Percentiles rank a stretch among this genome's conserved stretches.
phyloP scores from a whole-genome alignment of 2,329 filamentous ascomycete species.

The Diaporthe citrichinensis region DNA sequence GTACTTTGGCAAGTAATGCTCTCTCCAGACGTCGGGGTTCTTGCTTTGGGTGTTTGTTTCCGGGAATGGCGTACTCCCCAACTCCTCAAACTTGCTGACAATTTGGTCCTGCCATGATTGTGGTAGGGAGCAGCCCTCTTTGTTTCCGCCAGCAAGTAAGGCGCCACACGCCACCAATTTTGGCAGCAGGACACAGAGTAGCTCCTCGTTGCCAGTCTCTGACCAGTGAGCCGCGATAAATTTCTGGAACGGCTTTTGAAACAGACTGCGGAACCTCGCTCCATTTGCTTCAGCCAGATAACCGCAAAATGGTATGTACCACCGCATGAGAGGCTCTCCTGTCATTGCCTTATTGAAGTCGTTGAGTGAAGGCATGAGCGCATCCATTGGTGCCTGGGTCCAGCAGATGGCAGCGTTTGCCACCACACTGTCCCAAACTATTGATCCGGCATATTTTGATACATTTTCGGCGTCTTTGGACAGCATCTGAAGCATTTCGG shows the following conservation, averaged over 20 bases:
- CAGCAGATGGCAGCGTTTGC: slow-evolving; percentile 76
- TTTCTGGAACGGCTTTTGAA: slow-evolving; percentile 86
- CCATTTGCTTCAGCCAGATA: slow-evolving; percentile 81
- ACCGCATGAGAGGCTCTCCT: slow-evolving; percentile 74
- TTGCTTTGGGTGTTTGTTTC: slow-evolving; percentile 74
- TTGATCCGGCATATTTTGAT: slow-evolving; percentile 53
- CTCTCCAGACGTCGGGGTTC: slow-evolving; percentile 73
- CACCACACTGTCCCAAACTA: slow-evolving; percentile 72
- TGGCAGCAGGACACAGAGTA: slow-evolving; percentile 78
- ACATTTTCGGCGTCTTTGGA: slow-evolving; percentile 56
- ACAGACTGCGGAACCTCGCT: slow-evolving; percentile 82
- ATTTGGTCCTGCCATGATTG: slow-evolving; percentile 82
- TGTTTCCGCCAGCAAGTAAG: slow-evolving; percentile 66
- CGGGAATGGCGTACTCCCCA: slow-evolving; percentile 75
- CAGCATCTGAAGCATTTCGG: slow-evolving; percentile 65
- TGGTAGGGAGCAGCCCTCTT: slow-evolving; percentile 70
- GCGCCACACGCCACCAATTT: slow-evolving; percentile 71
- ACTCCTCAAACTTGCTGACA: slow-evolving; percentile 75
- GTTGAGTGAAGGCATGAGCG: slow-evolving; percentile 78
- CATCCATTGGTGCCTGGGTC: slow-evolving; percentile 83
- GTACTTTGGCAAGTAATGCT: slow-evolving; percentile 76
- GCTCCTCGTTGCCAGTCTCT: slow-evolving; percentile 73
- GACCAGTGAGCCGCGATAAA: slow-evolving; percentile 85
- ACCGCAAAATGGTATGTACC: slow-evolving; percentile 89
- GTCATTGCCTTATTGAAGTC: slow-evolving; percentile 76